Evolutionary conservation across 495 filamentous ascomycete species (phyloP), one percentile per base, ranked within the genome.

Genomic region (Hypoxylon intermedium): DNA sequence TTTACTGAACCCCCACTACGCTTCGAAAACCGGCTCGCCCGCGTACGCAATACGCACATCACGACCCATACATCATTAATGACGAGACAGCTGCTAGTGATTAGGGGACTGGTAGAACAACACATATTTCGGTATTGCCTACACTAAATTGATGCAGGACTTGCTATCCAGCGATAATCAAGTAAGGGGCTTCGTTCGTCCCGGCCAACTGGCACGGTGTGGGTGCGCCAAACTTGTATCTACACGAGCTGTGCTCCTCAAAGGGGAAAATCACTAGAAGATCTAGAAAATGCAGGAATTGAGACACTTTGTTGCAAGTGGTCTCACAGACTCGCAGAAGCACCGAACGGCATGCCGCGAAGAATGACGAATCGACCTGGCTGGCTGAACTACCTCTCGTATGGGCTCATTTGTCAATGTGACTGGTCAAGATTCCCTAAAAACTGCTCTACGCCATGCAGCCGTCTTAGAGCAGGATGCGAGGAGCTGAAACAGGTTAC

Each of bases 1-100:
- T 55, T 43, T 30, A 44, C n/a, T 34, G 26, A 50, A 33, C 45
- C 62, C 54, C 56, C 56, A 60, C 56, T 26, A 31, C 20, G 24
- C n/a, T 9, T 16, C 2, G 16, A 51, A 45, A 38, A 4, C 36
- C 18, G 19, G 23, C 30, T 26, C 5, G 11, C 18, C 31, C 42
- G 33, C 26, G 41, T 13, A n/a, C n/a, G n/a, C 42, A 9, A 34
- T 20, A n/a, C 30, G 18, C 31, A 44, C 20, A 30, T 45, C 43
- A 53, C 36, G 37, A 58, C 41, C 44, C 44, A 7, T 50, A 65
- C 55, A 59, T 65, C 51, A 60, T 43, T 31, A 38, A 64, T 64
- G 60, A 58, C 60, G 37, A 38, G 38, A 41, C 9, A 31, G 2
- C 0, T 47, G 26, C 24, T 45, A 28, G 9, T 16, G 16, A 41